Evolutionary conservation across 441 rosid species (phyloP), one percentile per base, ranked within the genome.

Genomic region (Erysimum cheiri): DNA sequence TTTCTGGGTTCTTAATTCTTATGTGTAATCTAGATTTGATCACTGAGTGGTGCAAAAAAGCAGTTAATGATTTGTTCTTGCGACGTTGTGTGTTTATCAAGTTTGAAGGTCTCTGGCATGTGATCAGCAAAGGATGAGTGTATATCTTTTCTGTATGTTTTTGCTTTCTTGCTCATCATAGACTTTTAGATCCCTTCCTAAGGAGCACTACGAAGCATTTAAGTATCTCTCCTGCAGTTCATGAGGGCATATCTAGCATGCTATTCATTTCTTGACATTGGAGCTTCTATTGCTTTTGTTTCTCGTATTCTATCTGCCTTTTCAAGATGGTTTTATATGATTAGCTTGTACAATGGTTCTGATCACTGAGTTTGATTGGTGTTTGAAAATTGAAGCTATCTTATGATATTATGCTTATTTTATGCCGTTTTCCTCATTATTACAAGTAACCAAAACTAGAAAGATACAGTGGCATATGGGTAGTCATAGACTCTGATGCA

Each of bases 11-110:
- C 33, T 31, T 66, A 29, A 46, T 64, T 55, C 47, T 61, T 53
- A 8, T 47, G 59, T 49, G 64, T 64, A 36, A 39, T 49, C 60
- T 54, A 6, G 41, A 35, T 15, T 55, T 33, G 14, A 41, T 61
- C 62, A 52, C 6, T 55, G 63, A 10, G 17, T 24, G 61, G 53
- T 44, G 40, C 22, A 33, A 43, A 37, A 35, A 26, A 61, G 69
- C 15, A 22, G 52, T 53, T 58, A 12, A 12, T 70, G 74, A 22
- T 22, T 12, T 62, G 44, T 29, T 19, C 36, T 72, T 9, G 26
- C 9, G 36, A 19, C 22, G 66, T 49, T 72, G 57, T 65, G 65
- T 26, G 60, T 64, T 54, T 55, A 13, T 4, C 5, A 17, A 55
- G n/a, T 36, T 54, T 63, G 11, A 13, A 28, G 8, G 49, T 39